Base-by-base conservation (phyloP, 2,329 filamentous ascomycete genomes). In the Penicillium nordicum region DNA sequence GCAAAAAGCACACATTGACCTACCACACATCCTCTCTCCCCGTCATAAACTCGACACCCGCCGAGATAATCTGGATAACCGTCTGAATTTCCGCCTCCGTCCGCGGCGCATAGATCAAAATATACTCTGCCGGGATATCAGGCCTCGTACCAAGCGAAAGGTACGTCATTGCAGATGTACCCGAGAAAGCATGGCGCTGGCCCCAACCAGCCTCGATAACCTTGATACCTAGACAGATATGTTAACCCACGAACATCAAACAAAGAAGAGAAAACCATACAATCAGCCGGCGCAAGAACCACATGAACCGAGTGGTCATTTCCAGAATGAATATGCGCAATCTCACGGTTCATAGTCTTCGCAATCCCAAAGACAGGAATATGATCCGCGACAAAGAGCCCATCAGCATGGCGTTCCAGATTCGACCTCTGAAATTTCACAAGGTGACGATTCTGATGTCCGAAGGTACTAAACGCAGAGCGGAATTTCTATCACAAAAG, bases 201-300 rank as follows among this genome's bases (percentile, higher is more conserved):
- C 88, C 91, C 90, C 90, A 95, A 2, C 89, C 89, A 58, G 84
- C 85, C 59, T 86, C 81, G 18, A 95, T 76, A 25, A 94, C 81
- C 55, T 87, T 80, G 65, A 80, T 84, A 50, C 69, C 69, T 71
- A 25, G 9, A 9, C n/a, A n/a, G 14, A 1, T n/a, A 32, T 14
- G 23, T 53, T 29, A 58, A 38, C 30, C 29, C 30, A 18, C 23
- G 5, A 21, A 18, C 14, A 14, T 10, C 14, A 46, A 29, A 14
- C 2, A 4, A 25, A 5, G 1, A 11, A 10, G 29, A 34, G 25
- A 25, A 23, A 10, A 32, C 55, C 67, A 53, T 63, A 72, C 88
- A 89, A 70, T 96, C 91, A 36, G 88, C 83, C 0, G 90, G 89
- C 62, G 94, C 88, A 55, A 96, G 77, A 41, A 85, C 88, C 74